Evolutionary conservation across 805 yeast species (phyloP).

Genomic region (Metschnikowia picachoensis): DNA sequence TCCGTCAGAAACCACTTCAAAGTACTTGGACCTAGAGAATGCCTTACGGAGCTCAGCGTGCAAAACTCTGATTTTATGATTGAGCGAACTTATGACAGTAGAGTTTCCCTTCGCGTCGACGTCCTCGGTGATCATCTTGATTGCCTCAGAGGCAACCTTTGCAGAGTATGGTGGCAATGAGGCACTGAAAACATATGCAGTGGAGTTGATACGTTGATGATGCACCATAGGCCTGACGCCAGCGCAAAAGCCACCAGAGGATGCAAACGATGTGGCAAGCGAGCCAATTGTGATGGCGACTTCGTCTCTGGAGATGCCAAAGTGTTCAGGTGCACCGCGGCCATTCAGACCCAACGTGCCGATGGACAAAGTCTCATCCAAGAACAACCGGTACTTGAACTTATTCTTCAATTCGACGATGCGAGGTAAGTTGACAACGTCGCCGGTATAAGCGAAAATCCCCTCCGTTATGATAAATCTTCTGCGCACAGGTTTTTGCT

Average conservation of each 20-base stretch:
- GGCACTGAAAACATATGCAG: slow-evolving; percentile 91
- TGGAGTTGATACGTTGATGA: slow-evolving; percentile 88
- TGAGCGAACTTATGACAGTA: slow-evolving; percentile 31
- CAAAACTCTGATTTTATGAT: slow-evolving; percentile 37
- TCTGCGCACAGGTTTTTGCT: slow-evolving; percentile 76
- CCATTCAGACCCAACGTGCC: slow-evolving; percentile 87
- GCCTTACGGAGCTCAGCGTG: slow-evolving; percentile 40
- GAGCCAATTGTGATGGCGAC: slow-evolving; percentile 87
- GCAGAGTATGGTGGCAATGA: slow-evolving; percentile 92
- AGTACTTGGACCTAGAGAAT: slow-evolving; percentile 30
- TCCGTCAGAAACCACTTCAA: slow-evolving; percentile 52
- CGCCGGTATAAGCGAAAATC: slow-evolving; percentile 77
- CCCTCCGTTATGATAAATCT: slow-evolving; percentile 92
- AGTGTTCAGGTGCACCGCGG: slow-evolving; percentile 79
- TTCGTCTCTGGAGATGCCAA: slow-evolving; percentile 60
- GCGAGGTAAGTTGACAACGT: slow-evolving; percentile 64
- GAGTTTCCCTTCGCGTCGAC: slow-evolving; percentile 31
- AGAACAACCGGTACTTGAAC: slow-evolving; percentile 78
- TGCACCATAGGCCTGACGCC: slow-evolving; percentile 80
- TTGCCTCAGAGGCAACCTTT: slow-evolving; percentile 51
- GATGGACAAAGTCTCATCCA: slow-evolving; percentile 84
- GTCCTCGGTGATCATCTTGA: slow-evolving; percentile 43
- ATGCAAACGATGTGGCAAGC: slow-evolving; percentile 73
- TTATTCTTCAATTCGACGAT: slow-evolving; percentile 71
- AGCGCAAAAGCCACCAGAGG: slow-evolving; percentile 92